A percentile compares a stretch with the other conserved stretches of the same genome.
Conservation (phyloP, 495 filamentous ascomycete species). For the Paragyromitra xinjiangensis region DNA sequence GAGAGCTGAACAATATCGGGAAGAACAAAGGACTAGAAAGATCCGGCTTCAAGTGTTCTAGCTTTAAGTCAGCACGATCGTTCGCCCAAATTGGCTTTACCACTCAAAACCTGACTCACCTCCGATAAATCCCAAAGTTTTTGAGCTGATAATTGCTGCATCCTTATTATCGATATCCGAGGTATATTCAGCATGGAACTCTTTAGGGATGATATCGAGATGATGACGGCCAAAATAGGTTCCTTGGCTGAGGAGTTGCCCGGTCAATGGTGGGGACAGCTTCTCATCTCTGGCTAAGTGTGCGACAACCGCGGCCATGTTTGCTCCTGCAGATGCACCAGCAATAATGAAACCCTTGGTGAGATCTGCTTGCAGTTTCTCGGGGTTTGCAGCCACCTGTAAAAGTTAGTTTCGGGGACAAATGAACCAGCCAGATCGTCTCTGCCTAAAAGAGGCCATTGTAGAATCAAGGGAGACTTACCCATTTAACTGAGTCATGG, state of each 20-base stretch:
- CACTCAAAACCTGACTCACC: too few relatives aligned
- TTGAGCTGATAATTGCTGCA: too few relatives aligned
- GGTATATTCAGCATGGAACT: too few relatives aligned
- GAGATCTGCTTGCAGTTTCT: background rate
- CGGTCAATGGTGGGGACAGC: background rate
- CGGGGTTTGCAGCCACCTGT: background rate
- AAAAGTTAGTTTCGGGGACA: background rate
- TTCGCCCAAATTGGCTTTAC: too few relatives aligned
- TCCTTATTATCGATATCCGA: too few relatives aligned
- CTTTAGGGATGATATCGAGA: too few relatives aligned
- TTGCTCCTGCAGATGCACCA: background rate
- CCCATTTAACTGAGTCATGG: conserved; percentile 21
- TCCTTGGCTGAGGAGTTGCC: too few relatives aligned
- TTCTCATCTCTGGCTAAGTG: background rate
- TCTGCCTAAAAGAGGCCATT: background rate
- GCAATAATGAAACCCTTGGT: background rate
- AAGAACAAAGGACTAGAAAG: conserved; percentile 1
- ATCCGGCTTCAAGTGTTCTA: conserved; percentile 13
- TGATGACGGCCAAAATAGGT: too few relatives aligned
- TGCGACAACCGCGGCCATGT: background rate
- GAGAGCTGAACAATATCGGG: conserved; percentile 13
- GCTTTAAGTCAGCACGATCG: background rate
- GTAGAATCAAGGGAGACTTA: background rate
- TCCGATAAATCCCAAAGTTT: too few relatives aligned
- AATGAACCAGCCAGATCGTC: background rate